Percentiles rank a stretch among this genome's conserved stretches.
Conservation (phyloP, 331 rosid species). For the Quercus phellos region DNA sequence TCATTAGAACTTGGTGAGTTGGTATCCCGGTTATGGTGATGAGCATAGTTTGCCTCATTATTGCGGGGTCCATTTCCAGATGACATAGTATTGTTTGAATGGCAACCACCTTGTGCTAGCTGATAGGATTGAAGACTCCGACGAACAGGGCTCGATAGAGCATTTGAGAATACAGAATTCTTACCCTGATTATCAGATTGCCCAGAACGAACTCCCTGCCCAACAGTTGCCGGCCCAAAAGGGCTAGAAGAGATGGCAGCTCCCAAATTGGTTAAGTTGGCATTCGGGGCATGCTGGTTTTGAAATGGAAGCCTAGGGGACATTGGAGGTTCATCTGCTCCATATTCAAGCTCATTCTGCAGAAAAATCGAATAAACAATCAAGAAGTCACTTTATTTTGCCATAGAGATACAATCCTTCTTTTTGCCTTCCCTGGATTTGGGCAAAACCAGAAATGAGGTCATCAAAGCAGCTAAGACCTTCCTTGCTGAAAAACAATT, state of each 20-base stretch:
- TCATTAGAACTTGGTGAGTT: conserved; percentile 51
- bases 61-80: conserved; percentile 45
- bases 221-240: conserved; percentile 27
- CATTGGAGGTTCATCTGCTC: conserved; percentile 47
- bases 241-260: conserved; percentile 32
- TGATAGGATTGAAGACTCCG: conserved; percentile 63
- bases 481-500: background rate
- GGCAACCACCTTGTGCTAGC: conserved; percentile 47
- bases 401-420: conserved; percentile 8
- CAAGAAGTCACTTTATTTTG: background rate
- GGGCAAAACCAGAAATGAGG: background rate
- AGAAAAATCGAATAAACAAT: conserved; percentile 12
- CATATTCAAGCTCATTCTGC: conserved; percentile 69
- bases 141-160: conserved; percentile 67
- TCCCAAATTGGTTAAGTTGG: conserved; percentile 29
- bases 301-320: conserved; percentile 52
- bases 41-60: conserved; percentile 30
- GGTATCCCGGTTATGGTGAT: conserved; percentile 44
- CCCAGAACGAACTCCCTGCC: conserved; percentile 48
- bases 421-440: background rate
- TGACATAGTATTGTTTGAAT: conserved; percentile 31
- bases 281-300: conserved; percentile 41
- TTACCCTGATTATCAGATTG: conserved; percentile 53
- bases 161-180: conserved; percentile 66
- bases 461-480: background rate